phyloP scores from a whole-genome alignment of 2,329 filamentous ascomycete genomes.

The Aspergillus tamarii region DNA sequence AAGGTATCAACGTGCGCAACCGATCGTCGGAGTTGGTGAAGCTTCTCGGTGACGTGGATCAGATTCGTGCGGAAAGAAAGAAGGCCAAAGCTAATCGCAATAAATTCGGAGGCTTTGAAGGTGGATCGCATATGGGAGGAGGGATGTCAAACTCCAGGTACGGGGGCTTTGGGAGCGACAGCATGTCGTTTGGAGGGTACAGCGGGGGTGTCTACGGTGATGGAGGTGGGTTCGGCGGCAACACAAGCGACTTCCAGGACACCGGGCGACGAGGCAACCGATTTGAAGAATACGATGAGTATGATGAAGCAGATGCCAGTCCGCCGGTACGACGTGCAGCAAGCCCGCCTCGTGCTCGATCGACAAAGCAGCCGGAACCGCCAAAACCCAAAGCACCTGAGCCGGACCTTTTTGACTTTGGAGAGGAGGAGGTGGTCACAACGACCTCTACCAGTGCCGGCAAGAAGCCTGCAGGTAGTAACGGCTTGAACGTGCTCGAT shows the following conservation, averaged over 20 bases:
- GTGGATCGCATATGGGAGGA: slow-evolving; percentile 66
- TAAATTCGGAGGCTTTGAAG: slow-evolving; percentile 95
- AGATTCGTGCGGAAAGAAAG: slow-evolving; percentile 68
- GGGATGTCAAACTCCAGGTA: slow-evolving; percentile 64
- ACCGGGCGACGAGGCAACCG: slow-evolving; percentile 66
- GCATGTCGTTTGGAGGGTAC: slow-evolving; percentile 65
- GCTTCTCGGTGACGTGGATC: slow-evolving; percentile 73
- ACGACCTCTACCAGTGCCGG: slow-evolving; percentile 46
- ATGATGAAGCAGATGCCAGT: slow-evolving; percentile 71
- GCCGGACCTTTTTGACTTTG: slow-evolving; percentile 87
- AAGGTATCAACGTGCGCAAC: slow-evolving; percentile 96
- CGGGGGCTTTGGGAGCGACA: slow-evolving; percentile 88
- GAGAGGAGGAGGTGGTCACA: slow-evolving; percentile 69
- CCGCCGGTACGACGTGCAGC: slow-evolving; percentile 58
- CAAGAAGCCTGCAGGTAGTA: slow-evolving; percentile 49
- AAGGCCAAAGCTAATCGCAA: slow-evolving; percentile 88
- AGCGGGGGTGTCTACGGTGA: slow-evolving; percentile 87
- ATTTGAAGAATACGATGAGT: slow-evolving; percentile 98
- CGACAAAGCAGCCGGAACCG: slow-evolving; percentile 67
- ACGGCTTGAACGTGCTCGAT: slow-evolving; percentile 53
- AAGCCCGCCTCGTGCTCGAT: slow-evolving; percentile 39
- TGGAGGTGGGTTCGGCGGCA: slow-evolving; percentile 87
- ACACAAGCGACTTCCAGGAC: slow-evolving; percentile 72
- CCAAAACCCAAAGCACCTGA: slow-evolving; percentile 79
- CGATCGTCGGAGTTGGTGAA: slow-evolving; percentile 94